Evolutionary conservation across 495 filamentous ascomycete species (phyloP), one percentile per base, ranked within the genome.

Genomic region (Trichocladium uniseriatum): DNA sequence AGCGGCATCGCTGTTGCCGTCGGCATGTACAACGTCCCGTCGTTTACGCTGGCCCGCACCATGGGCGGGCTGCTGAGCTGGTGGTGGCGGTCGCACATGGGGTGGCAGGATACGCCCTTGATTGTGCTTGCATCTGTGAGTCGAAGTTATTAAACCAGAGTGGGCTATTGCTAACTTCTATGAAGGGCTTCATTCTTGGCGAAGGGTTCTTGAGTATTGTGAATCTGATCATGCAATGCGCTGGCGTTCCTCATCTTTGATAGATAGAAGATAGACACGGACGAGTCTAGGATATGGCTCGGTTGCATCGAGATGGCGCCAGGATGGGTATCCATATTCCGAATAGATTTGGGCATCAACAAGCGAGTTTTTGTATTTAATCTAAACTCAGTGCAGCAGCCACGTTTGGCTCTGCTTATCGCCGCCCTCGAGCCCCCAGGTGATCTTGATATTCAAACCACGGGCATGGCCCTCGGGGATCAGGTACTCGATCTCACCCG

Each of bases 11-110:
- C 92, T 29, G 89, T 96, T 31, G 90, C 90, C 34, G 87, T 95
- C 75, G 89, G 92, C 24, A 98, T 98, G 79, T 99, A 97, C 69
- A 99, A 97, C 58, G 84, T 87, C 2, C 94, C 94, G 0, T 92
- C 87, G 0, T 99, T 99, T 57, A 97, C 94, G 0, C 74, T 99
- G 4, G 90, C 94, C 2, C 69, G 94, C 40, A 84, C 87, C 2
- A 83, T 89, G 10, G 94, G 94, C 7, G 94, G 92, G 2, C 48
- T 94, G 31, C 63, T 95, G 39, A 81, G 79, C 52, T 95, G 87
- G 84, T 94, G 86, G 74, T 90, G 85, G 84, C 68, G 66, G 20
- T 65, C 63, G 6, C 69, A 70, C 29, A 69, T 69, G 41, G 62
- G 66, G 41, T 68, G 69, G 49, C 65, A 78, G 36, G 78, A 82